Evolutionary conservation across 192 early-diverging fungal genomes (phyloP).

Genomic region (Backusella liffmaniae): DNA sequence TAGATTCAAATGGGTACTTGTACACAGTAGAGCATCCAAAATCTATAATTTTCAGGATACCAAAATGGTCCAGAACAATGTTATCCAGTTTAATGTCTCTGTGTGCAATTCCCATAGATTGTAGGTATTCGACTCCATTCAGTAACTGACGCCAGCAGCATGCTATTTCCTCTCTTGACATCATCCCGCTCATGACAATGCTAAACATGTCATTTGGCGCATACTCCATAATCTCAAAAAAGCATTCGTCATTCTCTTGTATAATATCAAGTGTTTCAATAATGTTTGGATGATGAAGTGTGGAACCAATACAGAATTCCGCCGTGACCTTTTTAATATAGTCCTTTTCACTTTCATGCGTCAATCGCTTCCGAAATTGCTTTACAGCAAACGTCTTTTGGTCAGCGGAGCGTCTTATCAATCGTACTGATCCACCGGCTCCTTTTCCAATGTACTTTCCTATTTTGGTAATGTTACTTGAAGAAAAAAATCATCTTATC

Average conservation of each 20-base stretch:
- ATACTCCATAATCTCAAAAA: conserved; percentile 89
- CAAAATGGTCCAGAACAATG: conserved; percentile 69
- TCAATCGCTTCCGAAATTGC: conserved; percentile 71
- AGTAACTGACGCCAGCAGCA: conserved; percentile 89
- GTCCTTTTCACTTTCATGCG: conserved; percentile 64
- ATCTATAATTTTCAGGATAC: conserved; percentile 91
- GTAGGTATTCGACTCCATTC: conserved; percentile 83
- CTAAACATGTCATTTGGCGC: conserved; percentile 87
- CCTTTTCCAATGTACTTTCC: conserved; percentile 56
- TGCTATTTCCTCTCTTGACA: conserved; percentile 76
- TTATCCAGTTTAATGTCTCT: conserved; percentile 93
- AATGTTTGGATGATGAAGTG: conserved; percentile 73
- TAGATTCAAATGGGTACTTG: conserved; percentile 76
- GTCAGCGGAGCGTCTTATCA: conserved; percentile 60
- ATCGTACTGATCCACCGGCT: conserved; percentile 70
- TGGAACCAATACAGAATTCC: conserved; percentile 82
- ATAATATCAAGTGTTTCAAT: conserved; percentile 79
- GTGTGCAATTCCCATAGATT: conserved; percentile 90
- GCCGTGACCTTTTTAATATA: conserved; percentile 83
- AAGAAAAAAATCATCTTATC: neutral
- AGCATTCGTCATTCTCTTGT: conserved; percentile 54
- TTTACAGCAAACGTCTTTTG: conserved; percentile 74
- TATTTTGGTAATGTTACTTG: neutral
- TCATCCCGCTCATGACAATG: conserved; percentile 69
- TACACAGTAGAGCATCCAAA: conserved; percentile 93